Base-by-base conservation (phyloP, 345 rosid species). In the Aurinia saxatilis region DNA sequence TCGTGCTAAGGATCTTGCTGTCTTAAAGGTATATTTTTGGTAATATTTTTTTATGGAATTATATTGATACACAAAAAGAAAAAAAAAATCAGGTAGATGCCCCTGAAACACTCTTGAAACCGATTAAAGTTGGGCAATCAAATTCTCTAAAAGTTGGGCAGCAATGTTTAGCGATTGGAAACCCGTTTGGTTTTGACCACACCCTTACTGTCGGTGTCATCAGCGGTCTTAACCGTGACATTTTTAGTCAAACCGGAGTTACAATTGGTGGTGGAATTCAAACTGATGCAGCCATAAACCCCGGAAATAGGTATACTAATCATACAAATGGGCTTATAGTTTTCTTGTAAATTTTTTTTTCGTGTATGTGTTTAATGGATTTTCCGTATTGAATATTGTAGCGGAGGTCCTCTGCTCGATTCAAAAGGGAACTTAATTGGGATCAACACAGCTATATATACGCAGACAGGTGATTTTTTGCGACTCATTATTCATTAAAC, bases 211-310 rank as follows among this genome's bases (percentile, higher is more conserved):
- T 80, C 37, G 98, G 98, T 27, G 95, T 92, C 45, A 79, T 92
- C 31, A 92, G 98, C 39, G 98, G 98, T 72, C 72, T 92, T 67
- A 87, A 92, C 69, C 75, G 97, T 2, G 98, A 92, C 45, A 92
- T 89, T 53, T 92, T 84, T 65, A 92, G 97, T 71, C 82, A 82
- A 81, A 75, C 91, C 35, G 98, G 98, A 57, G 90, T 92, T 33
- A 89, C 95, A 9, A 85, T 92, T 59, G 88, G 95, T 57, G 97
- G 98, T 65, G 95, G 96, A 49, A 84, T 92, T 75, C 97, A 92
- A 84, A 92, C 98, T 23, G 98, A 92, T 85, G 98, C 98, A 11
- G 95, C 98, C 21, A 92, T 89, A 67, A 92, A 92, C 80, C 98
- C 98, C 0, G 98, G 98, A 53, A 92, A 92, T 76, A 89, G 97